These are phyloP conservation scores for Penicillium sp. DNA, from an alignment of 2,329 filamentous ascomycete genomes.

Conservation along the genomic window DNA sequence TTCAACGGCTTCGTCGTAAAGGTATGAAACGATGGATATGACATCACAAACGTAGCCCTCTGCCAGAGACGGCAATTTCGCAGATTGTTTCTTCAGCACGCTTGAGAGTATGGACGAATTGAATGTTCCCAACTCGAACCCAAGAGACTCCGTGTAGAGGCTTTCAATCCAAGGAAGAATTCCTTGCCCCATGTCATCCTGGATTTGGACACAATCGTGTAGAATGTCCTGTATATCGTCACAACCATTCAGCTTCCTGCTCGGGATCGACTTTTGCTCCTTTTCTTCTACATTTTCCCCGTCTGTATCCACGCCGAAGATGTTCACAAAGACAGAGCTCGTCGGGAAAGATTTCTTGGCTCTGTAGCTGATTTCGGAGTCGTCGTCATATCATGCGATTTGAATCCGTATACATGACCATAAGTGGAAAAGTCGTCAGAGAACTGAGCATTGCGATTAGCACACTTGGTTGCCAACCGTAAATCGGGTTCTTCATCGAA, in stretches of 20 bases:
- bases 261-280: background rate
- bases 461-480: background rate
- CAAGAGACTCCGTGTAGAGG: constrained; percentile 50
- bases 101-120: constrained; percentile 32
- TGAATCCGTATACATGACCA: background rate
- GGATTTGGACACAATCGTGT: background rate
- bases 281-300: background rate
- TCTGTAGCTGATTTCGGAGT: background rate
- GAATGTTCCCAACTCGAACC: constrained; percentile 58
- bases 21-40: constrained; percentile 5
- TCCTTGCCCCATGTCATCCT: background rate
- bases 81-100: constrained; percentile 57
- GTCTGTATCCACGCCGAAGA: background rate
- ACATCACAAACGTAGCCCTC: constrained; percentile 54
- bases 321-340: background rate
- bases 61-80: constrained; percentile 56
- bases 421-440: background rate
- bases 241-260: background rate
- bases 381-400: background rate
- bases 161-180: constrained; percentile 44
- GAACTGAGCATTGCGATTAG: background rate
- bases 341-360: background rate
- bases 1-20: too few species aligned
- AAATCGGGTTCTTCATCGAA: background rate
- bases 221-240: background rate